Evolutionary conservation across 2,329 filamentous ascomycete genomes (phyloP), one percentile per base, ranked within the genome.

Genomic region (Tothia fuscella): DNA sequence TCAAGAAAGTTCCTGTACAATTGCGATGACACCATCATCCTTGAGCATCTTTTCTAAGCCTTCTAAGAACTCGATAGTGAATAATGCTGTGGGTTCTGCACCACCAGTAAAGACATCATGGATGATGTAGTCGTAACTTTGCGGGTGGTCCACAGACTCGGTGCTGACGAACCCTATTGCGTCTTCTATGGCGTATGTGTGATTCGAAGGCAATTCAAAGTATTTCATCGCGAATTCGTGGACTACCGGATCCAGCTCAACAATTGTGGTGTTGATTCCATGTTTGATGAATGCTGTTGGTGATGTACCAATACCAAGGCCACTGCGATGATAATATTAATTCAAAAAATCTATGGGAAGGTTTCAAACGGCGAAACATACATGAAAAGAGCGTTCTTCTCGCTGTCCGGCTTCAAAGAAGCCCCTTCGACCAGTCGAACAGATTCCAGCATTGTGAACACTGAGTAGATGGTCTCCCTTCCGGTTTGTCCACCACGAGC

Each of bases 21-120:
- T 91, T 5, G 88, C 89, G 52, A 95, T 80, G 12, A 84, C 80
- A 31, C 91, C 91, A 39, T 84, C 73, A 0, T 80, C 74, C 48
- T 77, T 82, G 34, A 98, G 68, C 5, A 96, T 71, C 4, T 70
- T 59, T 49, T 75, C 66, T 2, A 98, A 67, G 4, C 80, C 76
- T 40, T 72, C 61, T 32, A 98, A 63, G 53, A 98, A 96, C 51
- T 91, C 81, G 4, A 78, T 60, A 0, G 88, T 96, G 62, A 98
- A 98, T 6, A 98, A 74, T 6, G 79, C 70, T 3, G 88, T 76
- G 1, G 91, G 91, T 59, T 96, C 91, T 0, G 87, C 88, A 40
- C 91, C 91, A 19, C 91, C 91, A 1, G 91, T 98, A 59, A 98
- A 98, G 19, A 98, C 91, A 51, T 98, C 91, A 59, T 98, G 91